These are phyloP conservation scores for Cucumis sativus DNA, from an alignment of 306 rosid species.

Conservation along the genomic window DNA sequence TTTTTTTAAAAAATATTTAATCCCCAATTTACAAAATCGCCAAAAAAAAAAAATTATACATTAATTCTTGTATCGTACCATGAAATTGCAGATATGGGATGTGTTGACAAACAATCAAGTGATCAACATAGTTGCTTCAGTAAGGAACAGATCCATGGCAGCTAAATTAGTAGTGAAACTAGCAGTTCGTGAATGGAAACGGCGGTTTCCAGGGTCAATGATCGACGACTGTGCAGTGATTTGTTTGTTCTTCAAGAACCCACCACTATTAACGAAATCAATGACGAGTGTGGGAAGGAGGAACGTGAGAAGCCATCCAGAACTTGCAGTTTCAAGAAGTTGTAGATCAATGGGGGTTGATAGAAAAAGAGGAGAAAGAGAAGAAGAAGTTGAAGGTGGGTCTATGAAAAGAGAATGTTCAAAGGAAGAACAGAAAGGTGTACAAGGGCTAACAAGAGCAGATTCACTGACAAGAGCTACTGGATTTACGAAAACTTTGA, in stretches of 20 bases:
- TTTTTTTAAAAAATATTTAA: background rate
- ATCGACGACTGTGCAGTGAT: slow-evolving; percentile 68
- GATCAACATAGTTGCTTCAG: slow-evolving; percentile 57
- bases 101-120: slow-evolving; percentile 67
- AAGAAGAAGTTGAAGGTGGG: background rate
- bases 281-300: background rate
- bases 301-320: slow-evolving; percentile 5
- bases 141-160: slow-evolving; percentile 45
- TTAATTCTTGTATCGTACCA: background rate
- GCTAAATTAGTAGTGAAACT: slow-evolving; percentile 48
- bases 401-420: background rate
- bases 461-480: slow-evolving; percentile 35
- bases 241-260: slow-evolving; percentile 48
- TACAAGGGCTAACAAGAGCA: slow-evolving; percentile 35
- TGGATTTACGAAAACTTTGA: slow-evolving; percentile 17
- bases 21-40: background rate
- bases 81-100: slow-evolving; percentile 69
- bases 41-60: background rate
- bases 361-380: background rate
- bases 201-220: slow-evolving; percentile 43
- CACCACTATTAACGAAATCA: slow-evolving; percentile 13
- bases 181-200: slow-evolving; percentile 57
- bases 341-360: background rate
- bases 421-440: slow-evolving; percentile 30
- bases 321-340: slow-evolving; percentile 11